A percentile compares a stretch with the other conserved stretches of the same genome.
phyloP scores from a whole-genome alignment of 2,329 filamentous ascomycete genomes.

The Talaromyces amestolkiae region DNA sequence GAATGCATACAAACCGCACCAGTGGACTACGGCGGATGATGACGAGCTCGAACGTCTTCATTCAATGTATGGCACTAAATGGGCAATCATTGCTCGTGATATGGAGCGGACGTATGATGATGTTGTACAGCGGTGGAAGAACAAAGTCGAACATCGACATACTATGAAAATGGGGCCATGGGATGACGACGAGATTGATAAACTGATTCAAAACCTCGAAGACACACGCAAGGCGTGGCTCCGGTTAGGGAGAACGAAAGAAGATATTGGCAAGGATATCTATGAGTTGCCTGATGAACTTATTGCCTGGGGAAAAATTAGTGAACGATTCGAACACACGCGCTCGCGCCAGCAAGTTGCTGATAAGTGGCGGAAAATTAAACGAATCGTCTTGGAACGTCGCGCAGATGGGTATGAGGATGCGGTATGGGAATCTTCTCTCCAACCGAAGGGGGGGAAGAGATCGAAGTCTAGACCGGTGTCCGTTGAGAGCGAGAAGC shows the following conservation, averaged over 20 bases:
- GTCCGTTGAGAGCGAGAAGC: not conserved
- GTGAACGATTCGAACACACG: slow-evolving; percentile 28
- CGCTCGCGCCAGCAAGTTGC: slow-evolving; percentile 42
- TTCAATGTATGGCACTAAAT: slow-evolving; percentile 35
- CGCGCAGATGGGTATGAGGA: slow-evolving; percentile 26
- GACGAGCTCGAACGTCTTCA: slow-evolving; percentile 37
- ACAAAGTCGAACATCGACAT: slow-evolving; percentile 38
- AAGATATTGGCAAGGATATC: slow-evolving; percentile 33
- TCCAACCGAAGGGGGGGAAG: not conserved
- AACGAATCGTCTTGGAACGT: slow-evolving; percentile 22
- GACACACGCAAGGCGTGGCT: slow-evolving; percentile 25
- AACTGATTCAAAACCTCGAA: slow-evolving; percentile 31
- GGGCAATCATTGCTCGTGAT: slow-evolving; percentile 36
- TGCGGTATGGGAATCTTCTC: slow-evolving; percentile 22
- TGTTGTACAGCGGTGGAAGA: slow-evolving; percentile 45
- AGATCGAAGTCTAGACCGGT: not conserved
- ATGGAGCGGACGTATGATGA: slow-evolving; percentile 42
- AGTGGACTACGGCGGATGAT: slow-evolving; percentile 43
- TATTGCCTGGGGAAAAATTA: slow-evolving; percentile 35
- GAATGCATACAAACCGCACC: slow-evolving; percentile 34
- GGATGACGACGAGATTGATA: slow-evolving; percentile 33
- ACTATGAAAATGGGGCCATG: slow-evolving; percentile 39
- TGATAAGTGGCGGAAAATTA: slow-evolving; percentile 41
- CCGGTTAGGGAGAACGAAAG: slow-evolving; percentile 11
- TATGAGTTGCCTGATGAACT: slow-evolving; percentile 37